phyloP scores from a whole-genome alignment of 371 early-diverging fungal species.

The Apophysomyces elegans region DNA sequence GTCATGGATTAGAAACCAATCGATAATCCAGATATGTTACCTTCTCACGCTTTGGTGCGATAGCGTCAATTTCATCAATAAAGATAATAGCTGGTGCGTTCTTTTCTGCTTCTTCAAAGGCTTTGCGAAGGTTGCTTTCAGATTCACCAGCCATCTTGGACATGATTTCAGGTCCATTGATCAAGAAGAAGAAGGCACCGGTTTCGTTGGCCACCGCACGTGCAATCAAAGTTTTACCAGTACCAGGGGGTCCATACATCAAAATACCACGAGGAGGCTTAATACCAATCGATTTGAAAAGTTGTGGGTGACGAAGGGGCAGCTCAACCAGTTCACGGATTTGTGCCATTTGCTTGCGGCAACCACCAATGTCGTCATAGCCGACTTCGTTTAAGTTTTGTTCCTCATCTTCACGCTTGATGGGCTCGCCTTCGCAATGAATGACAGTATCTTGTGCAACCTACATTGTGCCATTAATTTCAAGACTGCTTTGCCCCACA shows the following conservation, averaged over 20 bases:
- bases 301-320: slow-evolving; percentile 97
- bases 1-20: background rate
- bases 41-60: slow-evolving; percentile 99
- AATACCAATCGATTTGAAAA: slow-evolving; percentile 98
- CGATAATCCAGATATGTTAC: slow-evolving; percentile 27
- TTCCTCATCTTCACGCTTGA: slow-evolving; percentile 99
- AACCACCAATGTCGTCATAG: slow-evolving; percentile 99
- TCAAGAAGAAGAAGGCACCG: slow-evolving; percentile 92
- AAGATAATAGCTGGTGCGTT: slow-evolving; percentile 99
- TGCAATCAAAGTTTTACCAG: slow-evolving; percentile 87
- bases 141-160: slow-evolving; percentile 99
- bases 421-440: slow-evolving; percentile 97
- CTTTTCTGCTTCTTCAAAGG: slow-evolving; percentile 99
- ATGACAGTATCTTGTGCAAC: slow-evolving; percentile 98
- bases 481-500: background rate
- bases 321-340: slow-evolving; percentile 99
- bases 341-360: slow-evolving; percentile 99
- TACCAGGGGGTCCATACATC: slow-evolving; percentile 99
- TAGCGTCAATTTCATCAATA: slow-evolving; percentile 99
- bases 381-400: slow-evolving; percentile 94
- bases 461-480: slow-evolving; percentile 33
- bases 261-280: slow-evolving; percentile 99
- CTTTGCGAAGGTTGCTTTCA: slow-evolving; percentile 98
- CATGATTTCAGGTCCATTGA: slow-evolving; percentile 99
- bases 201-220: slow-evolving; percentile 79